A percentile compares a stretch with the other conserved stretches of the same genome.
Evolutionary conservation across 805 yeast species (phyloP).

Genomic region (Candida schatavii): DNA sequence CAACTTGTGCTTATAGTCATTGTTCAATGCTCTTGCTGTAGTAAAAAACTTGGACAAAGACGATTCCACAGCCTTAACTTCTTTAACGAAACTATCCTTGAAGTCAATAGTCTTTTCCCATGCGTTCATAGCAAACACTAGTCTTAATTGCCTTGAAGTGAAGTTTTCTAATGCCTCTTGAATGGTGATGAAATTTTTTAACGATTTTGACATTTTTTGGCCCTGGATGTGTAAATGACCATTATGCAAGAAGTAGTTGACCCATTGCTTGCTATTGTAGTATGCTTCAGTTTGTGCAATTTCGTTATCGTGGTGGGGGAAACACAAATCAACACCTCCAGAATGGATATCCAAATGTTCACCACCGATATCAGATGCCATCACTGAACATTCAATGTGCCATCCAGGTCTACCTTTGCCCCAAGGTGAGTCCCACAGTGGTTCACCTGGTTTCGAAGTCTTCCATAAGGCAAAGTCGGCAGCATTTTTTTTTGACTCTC

Average conservation of each 20-base stretch:
- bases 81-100: conserved; percentile 73
- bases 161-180: conserved; percentile 78
- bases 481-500: conserved; percentile 62
- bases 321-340: conserved; percentile 96
- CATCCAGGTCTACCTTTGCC: conserved; percentile 98
- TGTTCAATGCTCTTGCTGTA: conserved; percentile 75
- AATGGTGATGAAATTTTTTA: conserved; percentile 93
- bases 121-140: conserved; percentile 85
- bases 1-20: conserved; percentile 56
- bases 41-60: conserved; percentile 80
- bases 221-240: conserved; percentile 99
- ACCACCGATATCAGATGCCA: conserved; percentile 92
- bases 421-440: conserved; percentile 94
- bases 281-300: conserved; percentile 96
- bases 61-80: conserved; percentile 74
- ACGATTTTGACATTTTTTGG: conserved; percentile 93
- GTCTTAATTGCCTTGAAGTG: conserved; percentile 78
- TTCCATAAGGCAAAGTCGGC: conserved; percentile 98
- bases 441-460: conserved; percentile 95
- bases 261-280: conserved; percentile 90
- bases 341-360: conserved; percentile 87
- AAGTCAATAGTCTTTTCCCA: conserved; percentile 95
- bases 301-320: conserved; percentile 99
- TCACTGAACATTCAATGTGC: conserved; percentile 99
- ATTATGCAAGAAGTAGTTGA: conserved; percentile 92